Percentiles rank a stretch among this genome's conserved stretches.
Conservation (phyloP, 371 early-diverging fungal genomes). For the Chytridiales sp. region DNA sequence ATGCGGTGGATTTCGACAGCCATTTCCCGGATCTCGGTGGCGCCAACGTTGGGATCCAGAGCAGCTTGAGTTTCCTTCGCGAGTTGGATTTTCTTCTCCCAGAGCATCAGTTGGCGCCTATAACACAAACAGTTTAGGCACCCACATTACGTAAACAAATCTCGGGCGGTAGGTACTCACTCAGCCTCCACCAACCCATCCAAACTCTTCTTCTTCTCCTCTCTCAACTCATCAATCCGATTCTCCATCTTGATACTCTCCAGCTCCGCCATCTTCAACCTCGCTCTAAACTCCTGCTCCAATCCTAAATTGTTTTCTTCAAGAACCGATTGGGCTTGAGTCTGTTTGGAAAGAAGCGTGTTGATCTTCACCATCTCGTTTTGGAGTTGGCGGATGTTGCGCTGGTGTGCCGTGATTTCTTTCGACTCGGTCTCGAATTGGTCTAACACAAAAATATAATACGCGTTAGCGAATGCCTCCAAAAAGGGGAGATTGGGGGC, state of each 20-base stretch:
- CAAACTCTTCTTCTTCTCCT: slow-evolving; percentile 49
- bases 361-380: slow-evolving; percentile 59
- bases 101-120: slow-evolving; percentile 61
- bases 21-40: slow-evolving; percentile 59
- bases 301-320: slow-evolving; percentile 54
- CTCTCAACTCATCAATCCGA: slow-evolving; percentile 41
- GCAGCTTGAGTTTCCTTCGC: slow-evolving; percentile 62
- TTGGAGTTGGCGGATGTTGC: slow-evolving; percentile 51
- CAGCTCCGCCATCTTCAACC: slow-evolving; percentile 54
- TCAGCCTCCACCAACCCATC: slow-evolving; percentile 55
- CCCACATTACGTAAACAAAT: not conserved
- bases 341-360: slow-evolving; percentile 50
- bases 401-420: slow-evolving; percentile 49
- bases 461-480: not conserved
- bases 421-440: slow-evolving; percentile 52
- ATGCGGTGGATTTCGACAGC: slow-evolving; percentile 58
- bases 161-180: slow-evolving; percentile 31
- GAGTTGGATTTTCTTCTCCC: slow-evolving; percentile 64
- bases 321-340: slow-evolving; percentile 39
- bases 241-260: slow-evolving; percentile 49
- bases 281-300: slow-evolving; percentile 53
- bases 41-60: slow-evolving; percentile 58
- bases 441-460: slow-evolving; percentile 22
- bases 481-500: not conserved
- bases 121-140: slow-evolving; percentile 7